Conservation (phyloP, 1,284 basidiomycete species). For the Baeospora myosura region DNA sequence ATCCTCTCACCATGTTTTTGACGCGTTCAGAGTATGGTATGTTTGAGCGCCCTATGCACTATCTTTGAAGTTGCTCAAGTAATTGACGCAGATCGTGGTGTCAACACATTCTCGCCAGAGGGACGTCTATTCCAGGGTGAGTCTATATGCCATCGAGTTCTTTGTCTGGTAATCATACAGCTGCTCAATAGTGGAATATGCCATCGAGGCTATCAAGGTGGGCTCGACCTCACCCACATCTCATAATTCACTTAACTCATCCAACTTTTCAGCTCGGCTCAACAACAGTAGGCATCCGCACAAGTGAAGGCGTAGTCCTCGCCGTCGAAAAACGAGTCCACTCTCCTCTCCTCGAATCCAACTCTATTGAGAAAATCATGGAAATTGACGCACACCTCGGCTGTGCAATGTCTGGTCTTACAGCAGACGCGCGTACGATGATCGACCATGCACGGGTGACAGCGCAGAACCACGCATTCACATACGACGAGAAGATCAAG, state of each 20-base stretch:
- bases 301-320: slow-evolving; percentile 84
- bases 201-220: slow-evolving; percentile 97
- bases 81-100: slow-evolving; percentile 73
- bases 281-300: slow-evolving; percentile 91
- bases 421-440: slow-evolving; percentile 98
- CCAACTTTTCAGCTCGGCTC: slow-evolving; percentile 76
- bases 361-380: slow-evolving; percentile 99
- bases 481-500: slow-evolving; percentile 94
- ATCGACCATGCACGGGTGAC: slow-evolving; percentile 99
- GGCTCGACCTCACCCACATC: slow-evolving; percentile 10
- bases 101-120: slow-evolving; percentile 98
- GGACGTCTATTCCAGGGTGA: slow-evolving; percentile 87
- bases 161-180: no score
- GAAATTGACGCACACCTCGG: slow-evolving; percentile 96
- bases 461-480: slow-evolving; percentile 92
- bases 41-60: slow-evolving; percentile 8
- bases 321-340: slow-evolving; percentile 99
- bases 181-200: slow-evolving; percentile 81
- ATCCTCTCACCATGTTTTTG: slow-evolving; percentile 68
- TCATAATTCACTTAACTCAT: slow-evolving; percentile 1
- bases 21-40: slow-evolving; percentile 90
- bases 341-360: slow-evolving; percentile 91
- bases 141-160: slow-evolving; percentile 14
- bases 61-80: neutral
- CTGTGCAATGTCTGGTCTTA: slow-evolving; percentile 97